Evolutionary conservation across 768 basidiomycete species (phyloP).

Genomic region (Russula vinacea): DNA sequence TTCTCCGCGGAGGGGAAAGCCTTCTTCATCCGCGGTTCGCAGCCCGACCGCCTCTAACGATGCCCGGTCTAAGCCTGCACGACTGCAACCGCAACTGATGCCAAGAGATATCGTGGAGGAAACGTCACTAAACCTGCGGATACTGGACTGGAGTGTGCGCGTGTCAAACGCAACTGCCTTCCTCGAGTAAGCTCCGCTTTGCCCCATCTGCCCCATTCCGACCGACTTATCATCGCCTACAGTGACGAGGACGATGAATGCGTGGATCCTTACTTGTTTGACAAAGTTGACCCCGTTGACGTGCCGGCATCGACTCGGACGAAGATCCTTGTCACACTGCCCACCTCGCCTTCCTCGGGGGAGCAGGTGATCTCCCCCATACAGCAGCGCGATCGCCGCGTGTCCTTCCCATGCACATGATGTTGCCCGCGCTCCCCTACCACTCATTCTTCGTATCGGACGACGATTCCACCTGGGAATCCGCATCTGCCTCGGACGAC

Average conservation of each 20-base stretch:
- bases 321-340: conserved; percentile 2
- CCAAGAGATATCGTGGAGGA: conserved; percentile 9
- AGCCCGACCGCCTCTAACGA: background rate
- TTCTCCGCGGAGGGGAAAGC: background rate
- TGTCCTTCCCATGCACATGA: conserved; percentile 10
- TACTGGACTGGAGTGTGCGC: conserved; percentile 22
- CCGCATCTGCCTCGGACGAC: conserved; percentile 5
- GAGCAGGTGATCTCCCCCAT: background rate
- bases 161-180: conserved; percentile 8
- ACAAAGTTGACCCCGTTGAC: conserved; percentile 18
- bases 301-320: background rate
- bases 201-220: background rate
- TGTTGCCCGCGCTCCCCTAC: background rate
- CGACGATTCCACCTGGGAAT: conserved; percentile 18
- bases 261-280: conserved; percentile 1
- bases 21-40: background rate
- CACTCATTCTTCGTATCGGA: background rate
- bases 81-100: conserved; percentile 5
- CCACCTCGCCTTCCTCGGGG: background rate
- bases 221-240: background rate
- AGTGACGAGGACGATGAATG: conserved; percentile 14
- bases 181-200: conserved; percentile 12
- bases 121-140: conserved; percentile 13
- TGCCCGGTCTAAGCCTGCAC: background rate
- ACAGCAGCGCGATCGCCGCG: conserved; percentile 3